Conservation (phyloP, 2,329 filamentous ascomycete species). For the Knoxdaviesia proteae region DNA sequence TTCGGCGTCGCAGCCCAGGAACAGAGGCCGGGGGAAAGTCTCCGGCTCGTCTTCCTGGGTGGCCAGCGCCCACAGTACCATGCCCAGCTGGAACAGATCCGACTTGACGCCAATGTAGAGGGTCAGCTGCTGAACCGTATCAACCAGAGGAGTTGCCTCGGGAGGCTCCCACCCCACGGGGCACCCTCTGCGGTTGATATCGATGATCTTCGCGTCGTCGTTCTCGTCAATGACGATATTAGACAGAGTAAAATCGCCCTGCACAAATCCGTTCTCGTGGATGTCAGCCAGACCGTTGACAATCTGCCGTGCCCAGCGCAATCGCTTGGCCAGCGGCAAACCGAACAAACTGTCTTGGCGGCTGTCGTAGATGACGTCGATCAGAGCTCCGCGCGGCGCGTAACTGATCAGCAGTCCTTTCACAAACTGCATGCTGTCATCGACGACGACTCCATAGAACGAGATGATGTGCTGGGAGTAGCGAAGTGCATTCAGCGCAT, state of each 20-base stretch:
- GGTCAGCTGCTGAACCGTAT: constrained; percentile 72
- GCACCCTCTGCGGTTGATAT: constrained; percentile 94
- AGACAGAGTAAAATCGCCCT: constrained; percentile 90
- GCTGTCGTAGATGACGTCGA: constrained; percentile 76
- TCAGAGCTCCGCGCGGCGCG: constrained; percentile 67
- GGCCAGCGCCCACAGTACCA: constrained; percentile 88
- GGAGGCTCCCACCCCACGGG: constrained; percentile 96
- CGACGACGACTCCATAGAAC: constrained; percentile 73
- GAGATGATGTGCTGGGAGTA: constrained; percentile 60
- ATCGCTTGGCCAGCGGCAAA: constrained; percentile 49
- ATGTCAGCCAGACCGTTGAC: constrained; percentile 77
- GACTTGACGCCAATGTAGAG: constrained; percentile 99
- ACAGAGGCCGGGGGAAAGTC: constrained; percentile 45
- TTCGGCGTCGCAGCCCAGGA: constrained; percentile 32
- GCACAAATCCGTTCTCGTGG: constrained; percentile 88
- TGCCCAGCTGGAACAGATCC: constrained; percentile 85
- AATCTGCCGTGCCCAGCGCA: constrained; percentile 82
- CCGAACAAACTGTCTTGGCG: constrained; percentile 13
- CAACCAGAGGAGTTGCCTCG: constrained; percentile 67
- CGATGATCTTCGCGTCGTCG: constrained; percentile 86
- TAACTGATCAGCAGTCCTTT: constrained; percentile 82
- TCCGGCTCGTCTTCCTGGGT: constrained; percentile 83
- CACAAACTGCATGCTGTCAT: constrained; percentile 51
- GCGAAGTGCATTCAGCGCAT: constrained; percentile 63
- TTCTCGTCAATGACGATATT: constrained; percentile 84